These are phyloP conservation scores for Sporothrix luriei DNA, from an alignment of 2,329 filamentous ascomycete species.

Conservation along the genomic window DNA sequence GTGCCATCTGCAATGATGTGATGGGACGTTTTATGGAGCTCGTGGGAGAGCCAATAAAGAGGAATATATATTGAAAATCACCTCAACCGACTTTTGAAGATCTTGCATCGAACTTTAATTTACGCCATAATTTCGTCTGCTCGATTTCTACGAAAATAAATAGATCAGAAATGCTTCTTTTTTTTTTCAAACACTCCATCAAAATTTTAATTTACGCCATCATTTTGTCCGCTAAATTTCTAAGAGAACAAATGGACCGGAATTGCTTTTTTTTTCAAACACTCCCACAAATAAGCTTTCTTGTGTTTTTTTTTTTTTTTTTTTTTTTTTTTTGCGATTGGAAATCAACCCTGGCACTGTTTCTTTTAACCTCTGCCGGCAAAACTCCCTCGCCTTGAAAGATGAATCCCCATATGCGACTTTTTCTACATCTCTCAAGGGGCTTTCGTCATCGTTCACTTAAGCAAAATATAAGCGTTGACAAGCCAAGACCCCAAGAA, in stretches of 20 bases:
- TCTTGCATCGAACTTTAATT: neutral
- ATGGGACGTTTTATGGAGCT: neutral
- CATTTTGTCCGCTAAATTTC: neutral
- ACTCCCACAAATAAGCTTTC: neutral
- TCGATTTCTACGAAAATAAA: neutral
- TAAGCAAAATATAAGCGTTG: neutral
- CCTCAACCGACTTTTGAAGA: neutral
- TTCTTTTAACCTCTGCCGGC: neutral
- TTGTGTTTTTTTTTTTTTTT: neutral
- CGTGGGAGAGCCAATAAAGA: neutral
- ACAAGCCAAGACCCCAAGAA: constrained; percentile 14
- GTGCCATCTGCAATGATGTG: neutral
- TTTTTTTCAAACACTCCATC: too few relatives aligned
- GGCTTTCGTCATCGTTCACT: constrained; percentile 19
- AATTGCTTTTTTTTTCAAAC: neutral
- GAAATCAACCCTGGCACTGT: neutral
- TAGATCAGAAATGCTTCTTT: neutral
- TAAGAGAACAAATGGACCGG: neutral
- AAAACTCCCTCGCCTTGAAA: neutral
- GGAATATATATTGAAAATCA: neutral
- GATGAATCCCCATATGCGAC: too few relatives aligned
- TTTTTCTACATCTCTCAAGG: neutral
- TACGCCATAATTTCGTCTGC: neutral
- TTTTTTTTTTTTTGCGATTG: neutral
- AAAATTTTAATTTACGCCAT: neutral